Percentiles rank a stretch among this genome's conserved stretches.
These are phyloP conservation scores for Puccinia polysora DNA, from an alignment of 1,284 basidiomycete genomes.

Conservation along the genomic window DNA sequence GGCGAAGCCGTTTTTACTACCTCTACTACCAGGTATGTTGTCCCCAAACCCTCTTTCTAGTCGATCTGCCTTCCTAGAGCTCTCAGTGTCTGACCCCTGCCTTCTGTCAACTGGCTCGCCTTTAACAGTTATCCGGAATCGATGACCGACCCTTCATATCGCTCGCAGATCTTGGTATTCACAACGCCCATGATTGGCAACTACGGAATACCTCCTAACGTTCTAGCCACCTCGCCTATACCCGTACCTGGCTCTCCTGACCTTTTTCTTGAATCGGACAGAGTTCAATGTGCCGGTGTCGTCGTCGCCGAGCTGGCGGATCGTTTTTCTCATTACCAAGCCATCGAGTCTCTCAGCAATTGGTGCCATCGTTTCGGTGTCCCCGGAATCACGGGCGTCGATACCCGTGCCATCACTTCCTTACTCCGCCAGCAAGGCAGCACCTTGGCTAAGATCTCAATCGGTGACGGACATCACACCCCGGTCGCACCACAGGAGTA, in stretches of 20 bases:
- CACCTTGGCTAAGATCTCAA: conserved; percentile 82
- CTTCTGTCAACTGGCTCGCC: background rate
- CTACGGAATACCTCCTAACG: conserved; percentile 88
- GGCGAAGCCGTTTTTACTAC: conserved; percentile 99
- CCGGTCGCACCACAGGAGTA: conserved; percentile 64
- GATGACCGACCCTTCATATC: conserved; percentile 99
- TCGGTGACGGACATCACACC: conserved; percentile 69
- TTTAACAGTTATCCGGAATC: conserved; percentile 71
- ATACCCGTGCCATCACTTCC: conserved; percentile 91
- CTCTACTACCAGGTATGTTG: conserved; percentile 90
- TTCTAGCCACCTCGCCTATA: conserved; percentile 32
- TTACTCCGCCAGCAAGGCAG: conserved; percentile 94
- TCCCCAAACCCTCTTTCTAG: background rate
- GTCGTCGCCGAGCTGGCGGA: conserved; percentile 92
- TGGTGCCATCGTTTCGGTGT: conserved; percentile 90
- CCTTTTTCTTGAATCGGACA: conserved; percentile 73
- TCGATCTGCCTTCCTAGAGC: background rate
- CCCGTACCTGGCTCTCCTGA: conserved; percentile 47
- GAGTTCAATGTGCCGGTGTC: conserved; percentile 85
- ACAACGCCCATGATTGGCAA: conserved; percentile 98
- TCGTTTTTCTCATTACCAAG: conserved; percentile 88
- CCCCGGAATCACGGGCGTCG: conserved; percentile 91
- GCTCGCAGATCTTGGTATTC: conserved; percentile 95
- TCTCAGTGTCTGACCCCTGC: too few relatives aligned
- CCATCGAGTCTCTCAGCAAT: conserved; percentile 83